Percentiles rank a stretch among this genome's conserved stretches.
These are phyloP conservation scores for Termitomyces sp. DNA, from an alignment of 768 basidiomycete species.

Conservation along the genomic window DNA sequence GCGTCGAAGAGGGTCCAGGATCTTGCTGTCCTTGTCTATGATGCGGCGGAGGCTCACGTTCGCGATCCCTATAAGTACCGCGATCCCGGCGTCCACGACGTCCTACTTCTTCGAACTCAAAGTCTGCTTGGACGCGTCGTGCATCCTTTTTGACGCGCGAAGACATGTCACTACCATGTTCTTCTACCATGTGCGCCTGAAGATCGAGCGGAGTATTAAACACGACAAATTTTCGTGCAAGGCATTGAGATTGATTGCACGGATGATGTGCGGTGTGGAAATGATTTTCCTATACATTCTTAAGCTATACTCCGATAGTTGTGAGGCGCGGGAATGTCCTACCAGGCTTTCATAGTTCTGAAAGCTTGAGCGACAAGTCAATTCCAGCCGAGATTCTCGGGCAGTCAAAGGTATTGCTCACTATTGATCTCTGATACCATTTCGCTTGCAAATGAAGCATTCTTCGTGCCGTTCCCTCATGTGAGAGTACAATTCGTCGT, in stretches of 20 bases:
- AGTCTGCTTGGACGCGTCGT: slow-evolving; percentile 65
- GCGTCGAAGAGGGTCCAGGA: slow-evolving; percentile 6
- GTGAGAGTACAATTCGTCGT: slow-evolving; percentile 90
- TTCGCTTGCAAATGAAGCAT: slow-evolving; percentile 89
- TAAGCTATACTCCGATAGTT: not conserved
- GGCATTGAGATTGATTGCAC: slow-evolving; percentile 70
- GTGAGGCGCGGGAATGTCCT: slow-evolving; percentile 18
- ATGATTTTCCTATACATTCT: slow-evolving; percentile 56
- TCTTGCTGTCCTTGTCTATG: slow-evolving; percentile 21
- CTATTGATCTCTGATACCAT: slow-evolving; percentile 81
- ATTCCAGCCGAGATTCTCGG: not conserved
- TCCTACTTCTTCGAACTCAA: slow-evolving; percentile 51
- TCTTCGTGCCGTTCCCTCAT: slow-evolving; percentile 95
- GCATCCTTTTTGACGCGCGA: slow-evolving; percentile 66
- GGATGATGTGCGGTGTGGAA: slow-evolving; percentile 74
- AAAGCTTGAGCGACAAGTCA: slow-evolving; percentile 46
- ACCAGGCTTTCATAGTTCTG: slow-evolving; percentile 74
- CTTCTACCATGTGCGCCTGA: slow-evolving; percentile 85
- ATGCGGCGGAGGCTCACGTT: slow-evolving; percentile 31
- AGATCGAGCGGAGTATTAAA: slow-evolving; percentile 86
- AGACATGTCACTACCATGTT: slow-evolving; percentile 72
- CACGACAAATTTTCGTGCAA: slow-evolving; percentile 90
- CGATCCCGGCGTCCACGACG: slow-evolving; percentile 39
- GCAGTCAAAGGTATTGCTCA: slow-evolving; percentile 35
- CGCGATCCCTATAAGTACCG: slow-evolving; percentile 39